These are phyloP conservation scores for Penicillium odoratum DNA, from an alignment of 495 filamentous ascomycete genomes.

Conservation along the genomic window DNA sequence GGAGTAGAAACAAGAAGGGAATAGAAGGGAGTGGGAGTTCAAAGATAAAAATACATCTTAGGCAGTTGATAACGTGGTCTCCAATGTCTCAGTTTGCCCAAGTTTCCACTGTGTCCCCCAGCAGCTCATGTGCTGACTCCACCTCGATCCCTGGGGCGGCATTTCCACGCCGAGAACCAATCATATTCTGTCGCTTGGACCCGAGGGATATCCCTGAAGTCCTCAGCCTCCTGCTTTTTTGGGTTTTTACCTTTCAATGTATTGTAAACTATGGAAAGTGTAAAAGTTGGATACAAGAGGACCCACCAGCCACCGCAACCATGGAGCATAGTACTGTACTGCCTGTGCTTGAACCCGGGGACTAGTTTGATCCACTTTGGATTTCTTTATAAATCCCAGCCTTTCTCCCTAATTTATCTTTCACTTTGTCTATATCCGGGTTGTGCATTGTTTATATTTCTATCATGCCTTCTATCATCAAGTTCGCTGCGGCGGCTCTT, in stretches of 20 bases:
- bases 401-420: background rate
- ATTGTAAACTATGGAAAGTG: slow-evolving; percentile 2
- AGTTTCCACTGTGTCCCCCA: slow-evolving; percentile 12
- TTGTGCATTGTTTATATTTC: background rate
- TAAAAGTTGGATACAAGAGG: slow-evolving; percentile 1
- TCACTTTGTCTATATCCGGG: background rate
- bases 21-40: background rate
- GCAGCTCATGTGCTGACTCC: slow-evolving; percentile 18
- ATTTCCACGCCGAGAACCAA: background rate
- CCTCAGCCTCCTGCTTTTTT: slow-evolving; percentile 19
- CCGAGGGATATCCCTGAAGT: background rate
- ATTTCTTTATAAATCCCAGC: background rate
- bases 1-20: background rate
- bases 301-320: slow-evolving; percentile 6
- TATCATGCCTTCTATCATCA: slow-evolving; percentile 36
- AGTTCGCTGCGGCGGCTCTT: slow-evolving; percentile 37
- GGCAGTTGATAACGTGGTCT: background rate
- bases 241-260: background rate
- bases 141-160: background rate
- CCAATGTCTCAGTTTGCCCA: slow-evolving; percentile 4
- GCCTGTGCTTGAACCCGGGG: slow-evolving; percentile 4
- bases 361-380: slow-evolving; percentile 7
- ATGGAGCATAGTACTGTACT: slow-evolving; percentile 7
- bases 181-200: background rate
- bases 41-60: background rate